Percentiles rank a stretch among this genome's conserved stretches.
Evolutionary conservation across 1,284 basidiomycete species (phyloP).

Genomic region (Ceratobasidium sp.): DNA sequence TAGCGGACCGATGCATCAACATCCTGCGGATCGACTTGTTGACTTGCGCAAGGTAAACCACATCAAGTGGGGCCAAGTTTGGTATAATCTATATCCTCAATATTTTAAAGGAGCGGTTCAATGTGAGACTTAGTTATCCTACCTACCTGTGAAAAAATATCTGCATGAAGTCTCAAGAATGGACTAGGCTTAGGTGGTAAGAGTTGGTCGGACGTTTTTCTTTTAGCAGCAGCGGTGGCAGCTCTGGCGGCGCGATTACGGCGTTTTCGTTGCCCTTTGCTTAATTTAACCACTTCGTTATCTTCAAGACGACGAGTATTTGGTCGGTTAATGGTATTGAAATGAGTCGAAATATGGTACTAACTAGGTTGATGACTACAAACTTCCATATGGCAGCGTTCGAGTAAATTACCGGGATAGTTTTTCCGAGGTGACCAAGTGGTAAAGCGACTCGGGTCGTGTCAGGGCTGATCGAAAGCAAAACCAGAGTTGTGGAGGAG

Average conservation of each 20-base stretch:
- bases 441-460: too few species aligned
- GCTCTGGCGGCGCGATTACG: background rate
- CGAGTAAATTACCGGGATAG: too few species aligned
- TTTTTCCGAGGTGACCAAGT: too few species aligned
- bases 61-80: constrained; percentile 8
- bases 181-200: background rate
- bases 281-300: background rate
- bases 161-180: background rate
- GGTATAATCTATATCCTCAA: constrained; percentile 3
- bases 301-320: too few species aligned
- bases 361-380: too few species aligned
- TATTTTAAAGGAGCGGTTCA: background rate
- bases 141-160: background rate
- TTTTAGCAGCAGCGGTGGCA: background rate
- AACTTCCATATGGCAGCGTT: too few species aligned
- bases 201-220: background rate
- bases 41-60: constrained; percentile 3
- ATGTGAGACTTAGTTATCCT: background rate
- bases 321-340: too few species aligned
- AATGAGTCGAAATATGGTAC: too few species aligned
- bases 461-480: too few species aligned
- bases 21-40: constrained; percentile 12
- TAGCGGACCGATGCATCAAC: constrained; percentile 17
- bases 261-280: constrained; percentile 14
- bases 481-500: too few species aligned